These are phyloP conservation scores for Cnidoscolus chayamansa DNA, from an alignment of 441 rosid species.

Conservation along the genomic window DNA sequence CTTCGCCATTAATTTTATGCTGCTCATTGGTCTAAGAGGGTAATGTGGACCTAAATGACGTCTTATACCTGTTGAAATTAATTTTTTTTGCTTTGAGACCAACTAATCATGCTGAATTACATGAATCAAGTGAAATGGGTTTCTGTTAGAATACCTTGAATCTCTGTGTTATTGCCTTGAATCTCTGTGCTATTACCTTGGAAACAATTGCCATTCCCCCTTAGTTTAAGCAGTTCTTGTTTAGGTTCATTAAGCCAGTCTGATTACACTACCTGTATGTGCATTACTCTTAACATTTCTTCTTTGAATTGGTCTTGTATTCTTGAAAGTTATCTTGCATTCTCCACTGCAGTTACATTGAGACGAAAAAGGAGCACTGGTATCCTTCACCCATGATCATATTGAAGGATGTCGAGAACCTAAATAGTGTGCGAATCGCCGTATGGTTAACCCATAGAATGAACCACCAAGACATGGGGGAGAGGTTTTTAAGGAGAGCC, in stretches of 20 bases:
- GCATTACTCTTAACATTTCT: neutral
- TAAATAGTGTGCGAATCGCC: conserved; percentile 43
- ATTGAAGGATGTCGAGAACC: conserved; percentile 45
- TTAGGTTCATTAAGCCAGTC: conserved; percentile 1
- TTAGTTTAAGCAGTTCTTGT: neutral
- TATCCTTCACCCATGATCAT: conserved; percentile 45
- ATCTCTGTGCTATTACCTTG: neutral
- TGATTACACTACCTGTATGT: too few relatives aligned
- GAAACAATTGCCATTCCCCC: neutral
- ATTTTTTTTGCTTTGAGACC: too few relatives aligned
- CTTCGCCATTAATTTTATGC: neutral
- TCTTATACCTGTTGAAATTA: neutral
- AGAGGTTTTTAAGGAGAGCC: conserved; percentile 53
- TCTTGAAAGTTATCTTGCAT: neutral
- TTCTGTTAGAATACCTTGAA: too few relatives aligned
- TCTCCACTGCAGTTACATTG: conserved; percentile 45
- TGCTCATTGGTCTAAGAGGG: neutral
- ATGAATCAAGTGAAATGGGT: neutral
- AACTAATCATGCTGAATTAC: neutral
- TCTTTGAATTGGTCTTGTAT: neutral
- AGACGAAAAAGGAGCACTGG: conserved; percentile 71
- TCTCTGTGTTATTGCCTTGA: neutral
- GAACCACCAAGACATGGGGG: conserved; percentile 67
- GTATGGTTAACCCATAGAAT: conserved; percentile 63
- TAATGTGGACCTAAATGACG: neutral